phyloP scores from a whole-genome alignment of 169 alveolate genomes.

The Babesia bovis region DNA sequence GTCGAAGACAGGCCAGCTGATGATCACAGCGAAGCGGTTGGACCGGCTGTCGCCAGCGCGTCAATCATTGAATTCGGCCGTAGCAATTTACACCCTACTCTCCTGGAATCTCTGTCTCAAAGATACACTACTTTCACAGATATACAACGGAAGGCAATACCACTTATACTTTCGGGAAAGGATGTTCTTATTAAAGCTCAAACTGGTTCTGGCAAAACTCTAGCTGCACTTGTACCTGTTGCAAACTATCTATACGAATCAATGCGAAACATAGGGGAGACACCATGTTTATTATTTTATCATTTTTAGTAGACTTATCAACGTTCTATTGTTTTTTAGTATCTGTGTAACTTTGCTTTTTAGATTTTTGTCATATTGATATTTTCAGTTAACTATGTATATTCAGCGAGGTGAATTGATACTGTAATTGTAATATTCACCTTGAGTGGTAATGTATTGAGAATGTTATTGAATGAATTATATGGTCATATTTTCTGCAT shows the following conservation, averaged over 20 bases:
- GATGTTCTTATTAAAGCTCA: conserved; percentile 72
- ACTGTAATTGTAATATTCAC: too few relatives aligned
- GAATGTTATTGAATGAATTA: too few relatives aligned
- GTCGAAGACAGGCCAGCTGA: conserved; percentile 3
- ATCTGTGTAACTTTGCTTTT: too few relatives aligned
- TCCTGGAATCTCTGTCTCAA: conserved; percentile 26
- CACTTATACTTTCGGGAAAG: conserved; percentile 67
- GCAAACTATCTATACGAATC: conserved; percentile 44
- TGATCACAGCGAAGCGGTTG: conserved; percentile 14
- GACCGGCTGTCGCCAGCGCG: conserved; percentile 11
- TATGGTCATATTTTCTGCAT: too few relatives aligned
- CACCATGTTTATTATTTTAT: too few relatives aligned
- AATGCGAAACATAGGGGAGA: conserved; percentile 23
- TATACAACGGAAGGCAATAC: conserved; percentile 66
- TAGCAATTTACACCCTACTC: conserved; percentile 42
- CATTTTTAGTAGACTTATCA: too few relatives aligned
- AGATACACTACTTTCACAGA: conserved; percentile 39
- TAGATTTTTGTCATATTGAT: too few relatives aligned
- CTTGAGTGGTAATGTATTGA: too few relatives aligned
- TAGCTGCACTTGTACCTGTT: conserved; percentile 75
- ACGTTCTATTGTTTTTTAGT: too few relatives aligned
- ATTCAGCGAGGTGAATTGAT: too few relatives aligned
- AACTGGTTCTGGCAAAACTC: conserved; percentile 80
- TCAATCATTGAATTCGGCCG: conserved; percentile 40
- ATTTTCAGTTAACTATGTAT: too few relatives aligned